Evolutionary conservation across 805 yeast species (phyloP), one percentile per base, ranked within the genome.

Genomic region (Schizosaccharomyces cryophilus): DNA sequence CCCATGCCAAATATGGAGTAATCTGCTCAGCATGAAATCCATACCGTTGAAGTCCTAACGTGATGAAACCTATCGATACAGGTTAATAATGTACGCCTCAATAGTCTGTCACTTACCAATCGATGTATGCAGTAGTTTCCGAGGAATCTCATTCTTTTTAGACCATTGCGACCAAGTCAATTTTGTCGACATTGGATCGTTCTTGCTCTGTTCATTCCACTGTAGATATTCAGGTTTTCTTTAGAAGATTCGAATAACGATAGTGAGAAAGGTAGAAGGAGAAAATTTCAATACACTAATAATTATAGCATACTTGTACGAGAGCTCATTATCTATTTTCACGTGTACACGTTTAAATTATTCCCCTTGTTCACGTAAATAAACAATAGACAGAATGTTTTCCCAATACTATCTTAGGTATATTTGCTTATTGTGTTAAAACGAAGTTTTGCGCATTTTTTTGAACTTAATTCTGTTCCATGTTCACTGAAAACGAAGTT

Each of bases 91-190:
- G 54, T 15, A 13, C 26, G 15, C 15, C 26, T n/a, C 9, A 48
- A 48, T 35, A 13, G 40, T 1, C 13, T 35, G 9, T 11, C 40
- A 21, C 56, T 24, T 56, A 56, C 60, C 60, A 59, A 89, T 87
- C 1, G 93, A 84, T 7, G 90, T 85, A 70, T 93, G 98, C 63
- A 93, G 80, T 2, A 79, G 73, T 70, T 93, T 93, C 67, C 98
- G 79, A 4, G 95, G 94, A 19, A 93, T 74, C 71, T 93, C 98
- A 68, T 93, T 88, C 67, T 84, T 84, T 45, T 83, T 51, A 17
- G 56, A 51, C 56, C 56, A 51, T 29, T 51, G 35, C 35, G 56
- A 51, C 56, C 56, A 51, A 21, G 56, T 51, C 35, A 51, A 29
- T 45, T 45, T 45, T 19, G 51, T 45, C 51, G 51, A 45, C 51